These are phyloP conservation scores for Talaromyces islandicus DNA, from an alignment of 2,329 filamentous ascomycete genomes.

Conservation along the genomic window DNA sequence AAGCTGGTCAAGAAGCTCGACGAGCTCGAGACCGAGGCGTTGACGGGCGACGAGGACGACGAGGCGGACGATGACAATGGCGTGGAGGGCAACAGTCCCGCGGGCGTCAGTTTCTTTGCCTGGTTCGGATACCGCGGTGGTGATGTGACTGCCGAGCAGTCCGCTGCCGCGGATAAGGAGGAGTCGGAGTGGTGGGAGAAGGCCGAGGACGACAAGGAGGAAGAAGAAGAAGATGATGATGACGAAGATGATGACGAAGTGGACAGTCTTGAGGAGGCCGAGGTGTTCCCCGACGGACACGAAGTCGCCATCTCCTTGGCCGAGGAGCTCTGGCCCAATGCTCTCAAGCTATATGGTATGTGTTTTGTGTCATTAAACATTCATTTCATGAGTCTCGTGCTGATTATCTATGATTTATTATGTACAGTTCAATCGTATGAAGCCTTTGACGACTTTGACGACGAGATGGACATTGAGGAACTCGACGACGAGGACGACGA, in stretches of 20 bases:
- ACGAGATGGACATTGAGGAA: constrained; percentile 64
- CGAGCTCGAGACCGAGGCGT: constrained; percentile 29
- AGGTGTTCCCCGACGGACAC: constrained; percentile 84
- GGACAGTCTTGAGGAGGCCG: constrained; percentile 62
- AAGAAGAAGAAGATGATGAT: constrained; percentile 40
- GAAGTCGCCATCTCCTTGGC: constrained; percentile 73
- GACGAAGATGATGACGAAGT: constrained; percentile 51
- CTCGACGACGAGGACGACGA: constrained; percentile 53
- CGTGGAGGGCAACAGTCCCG: constrained; percentile 49
- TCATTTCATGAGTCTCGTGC: constrained; percentile 11
- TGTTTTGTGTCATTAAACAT: constrained; percentile 17
- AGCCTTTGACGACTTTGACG: constrained; percentile 45
- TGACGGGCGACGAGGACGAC: constrained; percentile 18
- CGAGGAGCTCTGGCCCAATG: constrained; percentile 83
- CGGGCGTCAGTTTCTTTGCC: constrained; percentile 73
- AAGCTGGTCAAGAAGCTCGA: constrained; percentile 48
- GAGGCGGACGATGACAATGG: constrained; percentile 33
- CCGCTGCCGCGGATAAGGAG: constrained; percentile 53
- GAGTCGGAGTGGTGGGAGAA: constrained; percentile 54
- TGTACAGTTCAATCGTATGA: constrained; percentile 62
- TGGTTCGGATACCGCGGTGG: constrained; percentile 78
- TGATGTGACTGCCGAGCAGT: constrained; percentile 68
- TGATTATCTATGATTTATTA: constrained; percentile 38
- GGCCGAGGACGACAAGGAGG: constrained; percentile 45
- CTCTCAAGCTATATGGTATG: constrained; percentile 87